phyloP scores from a whole-genome alignment of 176 grass and related monocot species.

The Triticum turgidum region DNA sequence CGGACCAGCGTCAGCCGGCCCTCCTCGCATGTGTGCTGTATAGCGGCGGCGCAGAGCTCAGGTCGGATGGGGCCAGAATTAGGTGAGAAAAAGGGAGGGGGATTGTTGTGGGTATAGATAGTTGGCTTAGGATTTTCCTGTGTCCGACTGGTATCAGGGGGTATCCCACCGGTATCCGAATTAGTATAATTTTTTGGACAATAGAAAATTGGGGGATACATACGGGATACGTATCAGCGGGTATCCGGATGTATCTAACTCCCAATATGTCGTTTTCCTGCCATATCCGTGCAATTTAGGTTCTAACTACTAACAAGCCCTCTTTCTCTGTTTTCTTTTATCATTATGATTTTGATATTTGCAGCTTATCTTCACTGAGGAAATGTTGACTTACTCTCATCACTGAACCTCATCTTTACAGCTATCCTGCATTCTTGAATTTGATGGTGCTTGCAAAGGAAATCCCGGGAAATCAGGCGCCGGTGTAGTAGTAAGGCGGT shows the following conservation, averaged over 20 bases:
- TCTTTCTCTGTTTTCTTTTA: slow-evolving; percentile 8
- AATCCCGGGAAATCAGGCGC: slow-evolving; percentile 89
- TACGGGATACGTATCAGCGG: neutral
- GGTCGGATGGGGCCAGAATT: neutral
- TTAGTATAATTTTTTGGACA: neutral
- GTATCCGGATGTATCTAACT: neutral
- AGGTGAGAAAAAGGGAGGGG: neutral
- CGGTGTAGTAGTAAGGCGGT: slow-evolving; percentile 59
- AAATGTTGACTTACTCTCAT: slow-evolving; percentile 23
- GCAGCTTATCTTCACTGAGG: neutral
- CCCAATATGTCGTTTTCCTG: neutral
- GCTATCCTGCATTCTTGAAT: slow-evolving; percentile 84
- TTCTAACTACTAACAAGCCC: neutral
- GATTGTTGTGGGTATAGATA: neutral
- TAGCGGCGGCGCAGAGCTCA: neutral
- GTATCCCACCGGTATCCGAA: neutral
- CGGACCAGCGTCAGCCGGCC: neutral
- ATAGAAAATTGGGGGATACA: neutral
- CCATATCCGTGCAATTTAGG: neutral
- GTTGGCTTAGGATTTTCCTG: neutral
- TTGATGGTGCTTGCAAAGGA: slow-evolving; percentile 91
- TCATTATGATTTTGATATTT: slow-evolving; percentile 9
- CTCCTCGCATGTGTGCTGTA: neutral
- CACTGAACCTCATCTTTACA: slow-evolving; percentile 25
- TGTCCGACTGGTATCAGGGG: neutral